Percentiles rank a stretch among this genome's conserved stretches.
Conservation (phyloP, 306 rosid genomes). For the Ceratonia siliqua region DNA sequence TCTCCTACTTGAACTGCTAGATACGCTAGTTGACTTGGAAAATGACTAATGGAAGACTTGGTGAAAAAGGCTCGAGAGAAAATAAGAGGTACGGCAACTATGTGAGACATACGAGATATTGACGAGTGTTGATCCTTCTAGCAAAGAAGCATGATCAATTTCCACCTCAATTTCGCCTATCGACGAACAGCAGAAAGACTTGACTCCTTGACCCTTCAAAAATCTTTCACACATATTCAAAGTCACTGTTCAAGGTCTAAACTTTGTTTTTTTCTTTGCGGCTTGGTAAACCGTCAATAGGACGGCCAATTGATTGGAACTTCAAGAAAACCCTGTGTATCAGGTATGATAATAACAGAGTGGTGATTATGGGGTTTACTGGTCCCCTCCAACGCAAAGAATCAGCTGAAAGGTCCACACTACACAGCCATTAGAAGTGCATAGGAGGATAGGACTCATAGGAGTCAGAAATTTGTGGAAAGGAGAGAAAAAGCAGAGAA, state of each 20-base stretch:
- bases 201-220: too few relatives aligned
- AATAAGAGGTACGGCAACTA: not conserved
- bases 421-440: not conserved
- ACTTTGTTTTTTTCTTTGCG: not conserved
- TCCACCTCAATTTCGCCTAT: too few relatives aligned
- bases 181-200: too few relatives aligned
- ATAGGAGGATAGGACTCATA: not conserved
- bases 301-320: not conserved
- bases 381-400: not conserved
- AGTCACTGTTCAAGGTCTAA: too few relatives aligned
- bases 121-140: not conserved
- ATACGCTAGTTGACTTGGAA: conserved; percentile 37
- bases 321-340: not conserved
- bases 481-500: not conserved
- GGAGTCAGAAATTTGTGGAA: not conserved
- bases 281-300: conserved; percentile 10
- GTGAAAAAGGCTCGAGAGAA: not conserved
- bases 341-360: not conserved
- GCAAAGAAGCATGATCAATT: not conserved
- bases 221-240: too few relatives aligned
- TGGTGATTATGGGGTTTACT: not conserved
- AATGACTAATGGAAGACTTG: conserved; percentile 22
- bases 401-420: not conserved
- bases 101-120: not conserved
- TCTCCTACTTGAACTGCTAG: not conserved